A percentile compares a stretch with the other conserved stretches of the same genome.
Conservation (phyloP, 495 filamentous ascomycete species). For the Cercophora sp. region DNA sequence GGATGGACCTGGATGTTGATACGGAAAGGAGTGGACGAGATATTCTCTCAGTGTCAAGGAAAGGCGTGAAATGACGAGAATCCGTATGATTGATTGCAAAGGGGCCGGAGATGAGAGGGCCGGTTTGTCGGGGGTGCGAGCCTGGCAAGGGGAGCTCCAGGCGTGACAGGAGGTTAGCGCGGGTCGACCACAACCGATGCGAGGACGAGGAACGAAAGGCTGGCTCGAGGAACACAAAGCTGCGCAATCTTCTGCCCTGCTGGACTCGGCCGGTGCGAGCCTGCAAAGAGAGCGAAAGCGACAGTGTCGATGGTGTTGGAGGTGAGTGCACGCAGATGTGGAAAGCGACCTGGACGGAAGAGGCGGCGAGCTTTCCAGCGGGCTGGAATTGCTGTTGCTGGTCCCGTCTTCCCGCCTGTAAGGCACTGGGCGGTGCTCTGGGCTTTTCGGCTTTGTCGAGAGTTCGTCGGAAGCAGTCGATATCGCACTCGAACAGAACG, state of each 20-base stretch:
- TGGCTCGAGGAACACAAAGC: neutral
- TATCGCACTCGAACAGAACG: constrained; percentile 2
- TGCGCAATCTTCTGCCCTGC: constrained; percentile 4
- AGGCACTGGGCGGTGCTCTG: constrained; percentile 2
- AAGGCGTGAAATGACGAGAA: constrained; percentile 34
- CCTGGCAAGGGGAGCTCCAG: constrained; percentile 1
- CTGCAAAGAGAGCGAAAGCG: constrained; percentile 6
- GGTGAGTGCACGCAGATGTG: neutral
- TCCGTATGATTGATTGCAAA: constrained; percentile 22
- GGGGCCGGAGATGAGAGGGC: constrained; percentile 19
- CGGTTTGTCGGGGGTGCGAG: constrained; percentile 12
- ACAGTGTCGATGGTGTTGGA: neutral
- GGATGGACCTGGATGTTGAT: constrained; percentile 5
- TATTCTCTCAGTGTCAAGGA: constrained; percentile 25
- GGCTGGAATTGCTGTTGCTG: constrained; percentile 9
- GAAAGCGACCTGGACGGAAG: no score
- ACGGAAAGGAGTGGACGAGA: constrained; percentile 32
- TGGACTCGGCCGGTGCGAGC: constrained; percentile 9
- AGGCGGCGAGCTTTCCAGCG: neutral
- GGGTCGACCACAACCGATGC: constrained; percentile 5
- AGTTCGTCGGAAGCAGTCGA: neutral
- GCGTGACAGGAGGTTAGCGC: constrained; percentile 1
- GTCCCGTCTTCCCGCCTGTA: constrained; percentile 10
- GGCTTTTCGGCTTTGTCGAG: neutral
- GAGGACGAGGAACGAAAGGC: neutral